phyloP scores from a whole-genome alignment of 768 basidiomycete species.

The Russula virescens region DNA sequence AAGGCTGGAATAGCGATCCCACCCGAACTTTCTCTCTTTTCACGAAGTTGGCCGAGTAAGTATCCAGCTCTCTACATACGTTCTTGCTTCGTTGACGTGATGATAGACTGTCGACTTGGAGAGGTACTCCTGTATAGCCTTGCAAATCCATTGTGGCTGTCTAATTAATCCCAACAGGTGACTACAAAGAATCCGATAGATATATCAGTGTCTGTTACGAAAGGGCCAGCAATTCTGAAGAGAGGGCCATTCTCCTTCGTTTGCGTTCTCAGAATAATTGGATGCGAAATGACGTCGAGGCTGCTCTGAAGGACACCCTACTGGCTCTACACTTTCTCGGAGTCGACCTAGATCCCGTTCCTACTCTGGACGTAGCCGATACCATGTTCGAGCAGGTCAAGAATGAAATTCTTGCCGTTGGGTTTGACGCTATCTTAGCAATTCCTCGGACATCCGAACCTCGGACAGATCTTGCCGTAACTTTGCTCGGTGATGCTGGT shows the following conservation, averaged over 20 bases:
- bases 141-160: neutral
- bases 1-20: conserved; percentile 49
- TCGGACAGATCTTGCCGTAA: conserved; percentile 55
- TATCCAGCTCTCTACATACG: conserved; percentile 17
- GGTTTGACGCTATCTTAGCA: conserved; percentile 59
- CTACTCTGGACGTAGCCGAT: conserved; percentile 50
- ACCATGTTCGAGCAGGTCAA: conserved; percentile 65
- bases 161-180: conserved; percentile 36
- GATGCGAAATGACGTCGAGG: conserved; percentile 49
- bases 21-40: conserved; percentile 47
- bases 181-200: conserved; percentile 46
- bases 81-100: conserved; percentile 1
- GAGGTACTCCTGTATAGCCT: conserved; percentile 36
- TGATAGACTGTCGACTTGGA: conserved; percentile 56
- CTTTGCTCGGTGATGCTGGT: conserved; percentile 67
- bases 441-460: conserved; percentile 58
- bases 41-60: conserved; percentile 58
- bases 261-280: conserved; percentile 60
- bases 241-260: conserved; percentile 50
- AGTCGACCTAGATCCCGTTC: conserved; percentile 51
- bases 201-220: conserved; percentile 51
- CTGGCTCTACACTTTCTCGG: conserved; percentile 55
- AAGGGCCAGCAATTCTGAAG: conserved; percentile 46
- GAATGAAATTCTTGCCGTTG: conserved; percentile 62
- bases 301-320: conserved; percentile 54